phyloP scores from a whole-genome alignment of 2,329 filamentous ascomycete genomes.

The Xylaria sp. region DNA sequence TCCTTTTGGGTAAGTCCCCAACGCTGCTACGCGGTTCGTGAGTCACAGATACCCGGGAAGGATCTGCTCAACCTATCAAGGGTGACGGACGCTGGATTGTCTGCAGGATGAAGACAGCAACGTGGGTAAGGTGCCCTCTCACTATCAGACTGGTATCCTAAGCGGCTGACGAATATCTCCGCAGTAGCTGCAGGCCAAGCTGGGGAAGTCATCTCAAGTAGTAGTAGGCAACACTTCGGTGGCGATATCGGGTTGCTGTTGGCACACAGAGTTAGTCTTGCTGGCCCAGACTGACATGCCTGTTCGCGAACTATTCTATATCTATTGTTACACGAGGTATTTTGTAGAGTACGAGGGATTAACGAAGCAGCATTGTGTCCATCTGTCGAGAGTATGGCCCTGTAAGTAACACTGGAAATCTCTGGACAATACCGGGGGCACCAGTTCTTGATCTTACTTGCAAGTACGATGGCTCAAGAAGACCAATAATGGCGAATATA shows the following conservation, averaged over 20 bases:
- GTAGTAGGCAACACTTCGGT: slow-evolving; percentile 24
- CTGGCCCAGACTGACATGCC: too few species aligned
- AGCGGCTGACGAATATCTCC: slow-evolving; percentile 32
- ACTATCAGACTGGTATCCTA: not conserved
- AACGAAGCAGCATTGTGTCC: too few species aligned
- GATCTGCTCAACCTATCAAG: slow-evolving; percentile 7
- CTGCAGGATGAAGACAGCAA: not conserved
- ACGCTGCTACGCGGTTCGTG: slow-evolving; percentile 8
- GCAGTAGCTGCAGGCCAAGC: slow-evolving; percentile 26
- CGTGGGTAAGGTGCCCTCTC: slow-evolving; percentile 8
- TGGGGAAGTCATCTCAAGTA: slow-evolving; percentile 8
- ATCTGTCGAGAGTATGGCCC: too few species aligned
- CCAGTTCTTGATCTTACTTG: too few species aligned
- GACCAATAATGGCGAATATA: not conserved
- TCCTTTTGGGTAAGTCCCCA: not conserved
- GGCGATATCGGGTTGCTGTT: not conserved
- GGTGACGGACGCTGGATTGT: slow-evolving; percentile 2
- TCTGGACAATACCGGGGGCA: too few species aligned
- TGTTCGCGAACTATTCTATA: too few species aligned
- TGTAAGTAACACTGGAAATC: too few species aligned
- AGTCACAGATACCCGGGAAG: slow-evolving; percentile 19
- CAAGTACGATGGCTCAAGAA: not conserved
- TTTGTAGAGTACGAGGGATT: too few species aligned
- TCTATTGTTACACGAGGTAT: too few species aligned
- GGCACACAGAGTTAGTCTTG: too few species aligned